Conservation (phyloP, 2,329 filamentous ascomycete species). For the Fusarium sp. region DNA sequence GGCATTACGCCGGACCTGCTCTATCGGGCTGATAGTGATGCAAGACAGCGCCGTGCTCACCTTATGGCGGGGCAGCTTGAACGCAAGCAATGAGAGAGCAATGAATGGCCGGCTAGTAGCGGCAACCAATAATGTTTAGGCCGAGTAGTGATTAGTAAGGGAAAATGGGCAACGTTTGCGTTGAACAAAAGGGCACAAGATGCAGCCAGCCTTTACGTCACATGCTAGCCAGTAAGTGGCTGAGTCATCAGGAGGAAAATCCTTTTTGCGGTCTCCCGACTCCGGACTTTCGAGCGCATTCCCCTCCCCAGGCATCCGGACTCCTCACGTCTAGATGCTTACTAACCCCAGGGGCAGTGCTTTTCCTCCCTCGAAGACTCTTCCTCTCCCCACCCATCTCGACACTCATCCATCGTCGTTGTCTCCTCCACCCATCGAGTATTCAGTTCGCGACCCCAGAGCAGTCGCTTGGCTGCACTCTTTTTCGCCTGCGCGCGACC, state of each 20-base stretch:
- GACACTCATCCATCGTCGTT: conserved; percentile 32
- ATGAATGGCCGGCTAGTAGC: conserved; percentile 43
- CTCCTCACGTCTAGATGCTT: conserved; percentile 16
- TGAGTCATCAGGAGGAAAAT: conserved; percentile 22
- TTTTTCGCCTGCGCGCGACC: background rate
- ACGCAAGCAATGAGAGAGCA: conserved; percentile 18
- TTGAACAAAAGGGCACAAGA: background rate
- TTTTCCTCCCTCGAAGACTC: conserved; percentile 35
- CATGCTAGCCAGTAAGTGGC: background rate
- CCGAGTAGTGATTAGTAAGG: conserved; percentile 40
- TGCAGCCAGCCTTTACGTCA: background rate
- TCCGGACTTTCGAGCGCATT: background rate
- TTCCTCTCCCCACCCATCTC: conserved; percentile 37
- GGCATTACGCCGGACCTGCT: conserved; percentile 55
- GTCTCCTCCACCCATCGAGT: conserved; percentile 31
- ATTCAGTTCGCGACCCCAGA: conserved; percentile 21
- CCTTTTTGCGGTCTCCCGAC: background rate
- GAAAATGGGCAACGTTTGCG: conserved; percentile 14
- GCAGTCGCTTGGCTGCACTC: conserved; percentile 10
- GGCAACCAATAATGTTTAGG: conserved; percentile 45
- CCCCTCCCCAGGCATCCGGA: background rate
- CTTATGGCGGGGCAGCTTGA: conserved; percentile 44
- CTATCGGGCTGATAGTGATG: conserved; percentile 41
- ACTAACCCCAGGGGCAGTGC: conserved; percentile 27
- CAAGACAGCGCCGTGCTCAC: conserved; percentile 35